These are phyloP conservation scores for Xylaria arbuscula DNA, from an alignment of 2,329 filamentous ascomycete genomes.

Conservation along the genomic window DNA sequence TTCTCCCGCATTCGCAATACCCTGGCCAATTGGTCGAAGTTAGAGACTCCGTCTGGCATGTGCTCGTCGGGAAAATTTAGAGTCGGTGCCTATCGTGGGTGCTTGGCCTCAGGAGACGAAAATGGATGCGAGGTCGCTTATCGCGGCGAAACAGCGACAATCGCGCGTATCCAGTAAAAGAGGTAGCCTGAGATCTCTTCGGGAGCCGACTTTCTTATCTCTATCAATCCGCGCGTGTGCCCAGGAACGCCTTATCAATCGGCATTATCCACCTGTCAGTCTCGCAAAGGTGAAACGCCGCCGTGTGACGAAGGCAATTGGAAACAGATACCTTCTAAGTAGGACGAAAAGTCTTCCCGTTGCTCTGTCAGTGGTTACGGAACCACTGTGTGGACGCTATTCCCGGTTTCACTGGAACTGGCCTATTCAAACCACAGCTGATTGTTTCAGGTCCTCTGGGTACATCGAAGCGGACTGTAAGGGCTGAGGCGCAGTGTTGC, in stretches of 20 bases:
- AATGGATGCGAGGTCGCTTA: neutral
- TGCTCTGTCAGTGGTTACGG: neutral
- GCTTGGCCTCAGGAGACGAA: neutral
- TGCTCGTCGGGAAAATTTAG: neutral
- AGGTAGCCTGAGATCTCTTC: no score
- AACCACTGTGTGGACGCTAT: neutral
- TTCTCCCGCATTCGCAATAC: neutral
- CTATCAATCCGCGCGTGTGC: neutral
- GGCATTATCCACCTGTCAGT: neutral
- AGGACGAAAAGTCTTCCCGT: neutral
- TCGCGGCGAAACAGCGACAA: neutral
- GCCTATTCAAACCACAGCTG: neutral
- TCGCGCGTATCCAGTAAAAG: neutral
- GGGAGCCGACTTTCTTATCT: neutral
- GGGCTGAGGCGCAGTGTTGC: neutral
- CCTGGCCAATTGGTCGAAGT: neutral
- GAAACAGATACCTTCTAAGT: neutral
- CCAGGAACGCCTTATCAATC: neutral
- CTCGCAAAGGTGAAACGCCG: neutral
- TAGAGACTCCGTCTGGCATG: neutral
- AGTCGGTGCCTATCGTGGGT: neutral
- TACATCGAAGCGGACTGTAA: neutral
- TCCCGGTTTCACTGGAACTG: neutral
- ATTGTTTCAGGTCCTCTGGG: neutral
- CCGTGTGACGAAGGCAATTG: neutral